A percentile compares a stretch with the other conserved stretches of the same genome.
Evolutionary conservation across 2,329 filamentous ascomycete genomes (phyloP).

Genomic region (Anthostomella pinea): DNA sequence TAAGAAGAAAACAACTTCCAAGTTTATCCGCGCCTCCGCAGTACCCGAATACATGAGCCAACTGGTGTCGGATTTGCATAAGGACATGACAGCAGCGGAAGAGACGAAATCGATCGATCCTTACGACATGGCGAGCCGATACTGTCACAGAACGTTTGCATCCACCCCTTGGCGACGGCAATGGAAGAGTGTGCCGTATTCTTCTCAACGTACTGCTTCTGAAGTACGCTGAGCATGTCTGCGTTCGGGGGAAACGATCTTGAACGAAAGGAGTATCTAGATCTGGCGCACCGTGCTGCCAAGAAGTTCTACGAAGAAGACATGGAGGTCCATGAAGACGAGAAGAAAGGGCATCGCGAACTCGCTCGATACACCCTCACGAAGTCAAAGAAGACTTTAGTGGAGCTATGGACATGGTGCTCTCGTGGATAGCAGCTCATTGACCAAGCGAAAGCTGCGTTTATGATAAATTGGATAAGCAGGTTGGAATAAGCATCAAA

Average conservation of each 20-base stretch:
- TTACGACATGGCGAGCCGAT: slow-evolving; percentile 26
- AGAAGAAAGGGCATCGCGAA: slow-evolving; percentile 14
- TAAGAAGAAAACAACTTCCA: slow-evolving; percentile 9
- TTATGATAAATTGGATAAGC: too few species aligned
- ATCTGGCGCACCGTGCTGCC: slow-evolving; percentile 7
- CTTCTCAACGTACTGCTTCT: slow-evolving; percentile 36
- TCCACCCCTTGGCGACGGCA: slow-evolving; percentile 39
- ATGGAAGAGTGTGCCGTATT: slow-evolving; percentile 36
- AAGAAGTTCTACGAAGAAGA: slow-evolving; percentile 19
- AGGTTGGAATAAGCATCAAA: too few species aligned
- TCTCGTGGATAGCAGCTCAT: too few species aligned
- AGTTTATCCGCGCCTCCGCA: slow-evolving; percentile 19
- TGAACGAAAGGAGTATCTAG: slow-evolving; percentile 16
- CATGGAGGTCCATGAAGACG: slow-evolving; percentile 10
- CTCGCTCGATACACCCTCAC: too few species aligned
- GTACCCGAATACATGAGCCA: slow-evolving; percentile 25
- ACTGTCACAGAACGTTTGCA: slow-evolving; percentile 33
- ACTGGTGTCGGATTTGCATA: slow-evolving; percentile 18
- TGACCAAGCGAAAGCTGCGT: too few species aligned
- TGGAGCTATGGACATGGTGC: too few species aligned
- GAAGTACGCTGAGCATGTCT: slow-evolving; percentile 25
- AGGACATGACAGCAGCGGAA: too few species aligned
- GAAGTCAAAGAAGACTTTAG: too few species aligned
- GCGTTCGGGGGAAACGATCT: slow-evolving; percentile 11
- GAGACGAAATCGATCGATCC: too few species aligned